Percentiles rank a stretch among this genome's conserved stretches.
Evolutionary conservation across 495 filamentous ascomycete genomes (phyloP).

Genomic region (Penicillium cataractarum): DNA sequence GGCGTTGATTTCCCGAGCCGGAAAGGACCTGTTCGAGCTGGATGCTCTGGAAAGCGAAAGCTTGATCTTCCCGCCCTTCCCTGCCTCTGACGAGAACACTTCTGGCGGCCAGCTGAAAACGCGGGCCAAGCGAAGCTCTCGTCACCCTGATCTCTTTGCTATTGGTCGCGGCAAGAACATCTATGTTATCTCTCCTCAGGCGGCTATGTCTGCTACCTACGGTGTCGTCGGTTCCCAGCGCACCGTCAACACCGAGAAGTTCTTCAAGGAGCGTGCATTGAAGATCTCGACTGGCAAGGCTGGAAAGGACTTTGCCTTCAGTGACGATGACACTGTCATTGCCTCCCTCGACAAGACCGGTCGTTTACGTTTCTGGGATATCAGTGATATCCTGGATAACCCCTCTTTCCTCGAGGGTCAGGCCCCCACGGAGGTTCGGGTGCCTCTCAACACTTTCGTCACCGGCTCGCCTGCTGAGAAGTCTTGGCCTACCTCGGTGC

Average conservation of each 20-base stretch:
- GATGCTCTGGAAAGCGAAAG: slow-evolving; percentile 74
- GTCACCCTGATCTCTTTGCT: slow-evolving; percentile 89
- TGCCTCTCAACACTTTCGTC: slow-evolving; percentile 75
- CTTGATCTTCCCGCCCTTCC: slow-evolving; percentile 79
- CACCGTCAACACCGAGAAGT: slow-evolving; percentile 79
- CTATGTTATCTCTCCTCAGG: slow-evolving; percentile 82
- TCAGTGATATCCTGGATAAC: slow-evolving; percentile 70
- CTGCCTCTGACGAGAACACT: slow-evolving; percentile 73
- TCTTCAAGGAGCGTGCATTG: slow-evolving; percentile 79
- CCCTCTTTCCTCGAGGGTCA: slow-evolving; percentile 57
- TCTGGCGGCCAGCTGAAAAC: slow-evolving; percentile 94
- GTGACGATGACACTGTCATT: slow-evolving; percentile 90
- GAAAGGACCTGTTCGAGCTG: slow-evolving; percentile 73
- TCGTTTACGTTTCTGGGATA: slow-evolving; percentile 95
- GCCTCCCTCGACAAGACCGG: slow-evolving; percentile 96
- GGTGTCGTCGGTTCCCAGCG: slow-evolving; percentile 73
- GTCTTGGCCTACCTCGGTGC: slow-evolving; percentile 92
- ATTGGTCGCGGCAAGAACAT: slow-evolving; percentile 95
- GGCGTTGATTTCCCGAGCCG: slow-evolving; percentile 70
- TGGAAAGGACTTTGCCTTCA: slow-evolving; percentile 97
- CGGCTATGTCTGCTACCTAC: slow-evolving; percentile 69
- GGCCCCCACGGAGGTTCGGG: slow-evolving; percentile 69
- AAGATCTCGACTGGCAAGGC: slow-evolving; percentile 97
- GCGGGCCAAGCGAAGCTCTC: slow-evolving; percentile 82
- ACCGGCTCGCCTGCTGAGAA: slow-evolving; percentile 81